Conservation (phyloP, 257 asterid genomes). For the Solanum stenotomum region DNA sequence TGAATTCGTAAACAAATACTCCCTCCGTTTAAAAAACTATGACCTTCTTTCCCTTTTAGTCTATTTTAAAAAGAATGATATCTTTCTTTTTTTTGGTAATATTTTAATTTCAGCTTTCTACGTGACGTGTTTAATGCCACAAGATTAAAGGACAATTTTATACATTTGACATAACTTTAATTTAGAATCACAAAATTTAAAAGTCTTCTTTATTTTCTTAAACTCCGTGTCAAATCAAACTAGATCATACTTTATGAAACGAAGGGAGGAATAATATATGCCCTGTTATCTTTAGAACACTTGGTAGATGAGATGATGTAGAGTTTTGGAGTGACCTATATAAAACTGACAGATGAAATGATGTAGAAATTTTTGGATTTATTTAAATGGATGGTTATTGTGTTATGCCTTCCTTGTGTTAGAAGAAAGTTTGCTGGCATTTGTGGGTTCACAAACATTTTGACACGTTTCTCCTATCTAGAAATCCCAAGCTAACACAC, state of each 20-base stretch:
- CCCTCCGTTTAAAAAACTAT: no score
- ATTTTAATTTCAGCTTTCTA: no score
- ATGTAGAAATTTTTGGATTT: background rate
- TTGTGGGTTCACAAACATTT: background rate
- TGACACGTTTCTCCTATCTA: background rate
- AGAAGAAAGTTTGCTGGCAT: background rate
- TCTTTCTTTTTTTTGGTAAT: no score
- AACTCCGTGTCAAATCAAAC: fast-evolving
- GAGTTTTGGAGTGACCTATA: background rate
- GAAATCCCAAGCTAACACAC: background rate
- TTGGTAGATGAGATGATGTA: background rate
- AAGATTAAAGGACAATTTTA: no score
- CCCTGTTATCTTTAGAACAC: background rate
- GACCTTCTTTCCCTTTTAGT: no score
- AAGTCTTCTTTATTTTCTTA: no score
- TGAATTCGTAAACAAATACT: no score
- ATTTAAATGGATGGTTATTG: background rate
- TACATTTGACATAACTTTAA: no score
- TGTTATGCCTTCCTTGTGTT: background rate
- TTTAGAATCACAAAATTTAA: no score
- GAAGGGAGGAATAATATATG: fast-evolving
- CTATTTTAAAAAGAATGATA: no score
- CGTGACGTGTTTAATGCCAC: no score
- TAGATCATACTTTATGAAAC: background rate
- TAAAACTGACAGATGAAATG: background rate